These are phyloP conservation scores for Alectoria sarmentosa DNA, from an alignment of 495 filamentous ascomycete genomes.

Conservation along the genomic window DNA sequence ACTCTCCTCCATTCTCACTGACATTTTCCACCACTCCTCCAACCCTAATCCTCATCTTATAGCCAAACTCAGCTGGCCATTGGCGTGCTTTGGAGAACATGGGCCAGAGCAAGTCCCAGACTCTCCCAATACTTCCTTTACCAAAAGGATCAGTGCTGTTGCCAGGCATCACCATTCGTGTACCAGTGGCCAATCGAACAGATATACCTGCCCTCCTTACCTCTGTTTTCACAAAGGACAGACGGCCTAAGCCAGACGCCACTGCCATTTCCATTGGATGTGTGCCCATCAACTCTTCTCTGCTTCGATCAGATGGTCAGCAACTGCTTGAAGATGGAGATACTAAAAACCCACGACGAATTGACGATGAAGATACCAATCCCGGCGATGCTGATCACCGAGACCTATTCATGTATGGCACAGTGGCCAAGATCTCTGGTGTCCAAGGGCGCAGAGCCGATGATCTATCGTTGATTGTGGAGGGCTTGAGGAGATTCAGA, in stretches of 20 bases:
- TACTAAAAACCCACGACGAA: conserved; percentile 4
- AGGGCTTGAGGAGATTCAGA: conserved; percentile 71
- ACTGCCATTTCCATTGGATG: conserved; percentile 69
- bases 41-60: background rate
- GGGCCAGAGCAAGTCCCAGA: conserved; percentile 38
- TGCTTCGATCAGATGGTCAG: conserved; percentile 62
- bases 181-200: conserved; percentile 68
- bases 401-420: conserved; percentile 70
- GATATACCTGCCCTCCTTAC: conserved; percentile 79
- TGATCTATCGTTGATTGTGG: conserved; percentile 75
- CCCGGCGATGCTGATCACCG: conserved; percentile 56
- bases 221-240: conserved; percentile 60
- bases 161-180: conserved; percentile 69
- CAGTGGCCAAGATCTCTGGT: conserved; percentile 73
- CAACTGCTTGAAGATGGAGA: conserved; percentile 53
- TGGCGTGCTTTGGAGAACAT: conserved; percentile 13
- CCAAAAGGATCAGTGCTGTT: conserved; percentile 68
- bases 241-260: conserved; percentile 54
- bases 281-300: conserved; percentile 66
- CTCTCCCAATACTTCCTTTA: conserved; percentile 69
- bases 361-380: conserved; percentile 41
- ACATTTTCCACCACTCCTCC: background rate
- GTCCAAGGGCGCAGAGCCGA: conserved; percentile 73
- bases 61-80: background rate
- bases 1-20: too few species aligned